Conservation (phyloP, 768 basidiomycete genomes). For the Russula griseocarnosa region DNA sequence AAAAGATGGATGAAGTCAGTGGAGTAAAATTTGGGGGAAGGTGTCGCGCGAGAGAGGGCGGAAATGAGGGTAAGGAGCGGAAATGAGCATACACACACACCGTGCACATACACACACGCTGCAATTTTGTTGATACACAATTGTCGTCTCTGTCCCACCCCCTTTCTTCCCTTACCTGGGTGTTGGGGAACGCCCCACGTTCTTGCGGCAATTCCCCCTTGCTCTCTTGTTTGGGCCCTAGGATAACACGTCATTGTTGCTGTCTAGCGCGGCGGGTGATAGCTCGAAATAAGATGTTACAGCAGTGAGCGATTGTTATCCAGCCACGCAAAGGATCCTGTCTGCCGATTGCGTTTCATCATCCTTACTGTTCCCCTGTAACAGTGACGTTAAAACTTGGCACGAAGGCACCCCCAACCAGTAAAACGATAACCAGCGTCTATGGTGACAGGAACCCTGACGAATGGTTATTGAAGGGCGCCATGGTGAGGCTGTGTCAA, state of each 20-base stretch:
- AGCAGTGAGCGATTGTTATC: background rate
- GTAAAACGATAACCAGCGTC: background rate
- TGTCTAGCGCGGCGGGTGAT: background rate
- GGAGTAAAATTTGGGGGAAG: background rate
- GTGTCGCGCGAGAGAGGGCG: background rate
- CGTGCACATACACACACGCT: slow-evolving; percentile 11
- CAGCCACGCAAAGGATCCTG: background rate
- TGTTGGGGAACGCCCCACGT: background rate
- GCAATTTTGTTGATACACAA: no score
- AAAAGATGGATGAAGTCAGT: background rate
- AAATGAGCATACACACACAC: slow-evolving; percentile 20
- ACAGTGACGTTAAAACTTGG: background rate
- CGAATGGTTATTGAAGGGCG: background rate
- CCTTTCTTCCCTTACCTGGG: slow-evolving; percentile 5
- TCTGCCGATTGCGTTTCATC: background rate
- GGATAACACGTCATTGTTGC: background rate
- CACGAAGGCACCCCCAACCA: background rate
- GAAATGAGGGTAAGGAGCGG: slow-evolving; percentile 17
- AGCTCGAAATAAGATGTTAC: background rate
- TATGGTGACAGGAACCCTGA: background rate
- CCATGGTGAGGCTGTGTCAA: background rate
- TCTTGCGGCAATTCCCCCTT: background rate
- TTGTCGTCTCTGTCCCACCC: background rate
- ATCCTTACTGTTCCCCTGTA: background rate
- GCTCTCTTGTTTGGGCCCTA: background rate